phyloP scores from a whole-genome alignment of 768 basidiomycete genomes.

The Sutorius australiensis region DNA sequence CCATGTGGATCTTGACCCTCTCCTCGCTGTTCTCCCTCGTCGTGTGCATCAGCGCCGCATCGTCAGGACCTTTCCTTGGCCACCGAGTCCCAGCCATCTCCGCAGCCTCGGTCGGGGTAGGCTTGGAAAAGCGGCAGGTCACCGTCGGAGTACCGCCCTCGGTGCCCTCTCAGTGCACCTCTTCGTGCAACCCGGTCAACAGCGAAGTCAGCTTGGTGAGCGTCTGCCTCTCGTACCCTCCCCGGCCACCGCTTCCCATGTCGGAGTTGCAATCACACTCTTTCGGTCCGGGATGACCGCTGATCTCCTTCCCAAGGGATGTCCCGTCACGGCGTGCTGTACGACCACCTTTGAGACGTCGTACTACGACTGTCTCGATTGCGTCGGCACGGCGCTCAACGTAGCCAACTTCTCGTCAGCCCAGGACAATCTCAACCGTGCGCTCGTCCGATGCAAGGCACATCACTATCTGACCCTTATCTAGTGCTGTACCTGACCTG shows the following conservation, averaged over 20 bases:
- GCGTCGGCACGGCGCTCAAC: constrained; percentile 31
- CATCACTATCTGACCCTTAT: background rate
- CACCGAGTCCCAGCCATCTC: background rate
- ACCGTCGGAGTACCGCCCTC: constrained; percentile 4
- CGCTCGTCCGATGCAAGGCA: constrained; percentile 3
- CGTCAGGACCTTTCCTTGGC: constrained; percentile 1
- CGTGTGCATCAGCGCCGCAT: constrained; percentile 1
- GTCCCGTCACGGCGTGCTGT: constrained; percentile 37
- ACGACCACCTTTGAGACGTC: constrained; percentile 34
- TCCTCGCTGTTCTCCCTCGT: constrained; percentile 1
- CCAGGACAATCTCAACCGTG: constrained; percentile 36
- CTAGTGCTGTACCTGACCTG: constrained; percentile 26
- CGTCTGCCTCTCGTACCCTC: background rate
- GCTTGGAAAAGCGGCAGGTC: constrained; percentile 17
- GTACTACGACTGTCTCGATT: constrained; percentile 43
- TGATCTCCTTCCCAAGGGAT: constrained; percentile 23
- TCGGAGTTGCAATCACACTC: constrained; percentile 3
- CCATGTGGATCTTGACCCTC: constrained; percentile 13
- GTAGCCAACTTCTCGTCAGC: constrained; percentile 25
- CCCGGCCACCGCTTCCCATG: background rate
- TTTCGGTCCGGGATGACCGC: background rate
- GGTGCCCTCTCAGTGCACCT: constrained; percentile 23
- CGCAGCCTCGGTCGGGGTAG: background rate
- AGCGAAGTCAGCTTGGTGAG: constrained; percentile 24
- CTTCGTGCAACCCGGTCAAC: constrained; percentile 23